Base-by-base conservation (phyloP, 2,329 filamentous ascomycete species). In the Sporothrix brasiliensis region DNA sequence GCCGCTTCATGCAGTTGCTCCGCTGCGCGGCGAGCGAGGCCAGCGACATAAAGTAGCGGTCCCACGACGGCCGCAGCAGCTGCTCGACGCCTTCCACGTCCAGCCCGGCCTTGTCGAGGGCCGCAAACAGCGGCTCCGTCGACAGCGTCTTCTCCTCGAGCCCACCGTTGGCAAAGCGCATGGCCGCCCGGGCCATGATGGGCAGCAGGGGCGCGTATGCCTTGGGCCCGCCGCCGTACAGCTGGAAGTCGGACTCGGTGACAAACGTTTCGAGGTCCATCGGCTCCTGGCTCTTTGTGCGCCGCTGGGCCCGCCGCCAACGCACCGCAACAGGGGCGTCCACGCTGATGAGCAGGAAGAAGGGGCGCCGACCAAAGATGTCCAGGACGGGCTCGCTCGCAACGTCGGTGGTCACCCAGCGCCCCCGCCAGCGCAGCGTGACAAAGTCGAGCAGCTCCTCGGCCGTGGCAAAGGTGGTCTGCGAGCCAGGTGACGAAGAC, bases 31-130 rank as follows among this genome's bases (percentile, higher is more conserved):
- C 95, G 63, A 99, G 88, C 47, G 92, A 93, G 5, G 95, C 94
- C n/a, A 99, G 85, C 53, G 92, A 89, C 95, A 99, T 99, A 78
- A 99, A 99, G 82, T 99, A 99, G 76, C 92, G 90, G 80, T 99
- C 95, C 95, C 95, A 99, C 65, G 88, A 90, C 0, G 95, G 95
- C 1, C 95, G 89, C 49, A 99, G 85, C 1, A 95, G 90, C 75
- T 91, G 70, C 68, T 72, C 70, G 30, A 65, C 56, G 71, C 71
- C 87, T 47, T 90, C 86, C 76, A 95, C 89, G 1, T 91, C 86
- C 34, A 99, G 87, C 78, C 97, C 88, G 9, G 97, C 86, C 61
- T 88, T 86, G 65, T 87, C 85, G 1, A 99, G 87, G 10, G 91
- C 90, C 3, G 86, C 83, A 78, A 93, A 89, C 6, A 98, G 85